phyloP scores from a whole-genome alignment of 495 filamentous ascomycete species.

The Hypoxylon crocopeplum region DNA sequence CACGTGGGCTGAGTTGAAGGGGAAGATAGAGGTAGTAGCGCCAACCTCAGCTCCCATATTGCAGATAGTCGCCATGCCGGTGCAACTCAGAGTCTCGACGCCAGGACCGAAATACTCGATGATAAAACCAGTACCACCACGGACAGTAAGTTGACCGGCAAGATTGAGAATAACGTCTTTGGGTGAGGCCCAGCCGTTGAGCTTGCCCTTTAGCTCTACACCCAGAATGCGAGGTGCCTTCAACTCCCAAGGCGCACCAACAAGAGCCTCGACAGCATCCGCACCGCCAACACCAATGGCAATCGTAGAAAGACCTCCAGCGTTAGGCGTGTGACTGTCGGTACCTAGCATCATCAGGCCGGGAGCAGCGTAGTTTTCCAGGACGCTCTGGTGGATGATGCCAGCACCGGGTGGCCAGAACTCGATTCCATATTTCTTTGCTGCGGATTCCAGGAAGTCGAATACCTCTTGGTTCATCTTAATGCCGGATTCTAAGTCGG shows the following conservation, averaged over 20 bases:
- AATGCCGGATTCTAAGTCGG: conserved; percentile 86
- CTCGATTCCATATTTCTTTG: conserved; percentile 95
- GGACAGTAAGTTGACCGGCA: conserved; percentile 88
- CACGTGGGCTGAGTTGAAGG: conserved; percentile 54
- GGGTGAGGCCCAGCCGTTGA: conserved; percentile 89
- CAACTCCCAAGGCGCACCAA: conserved; percentile 95
- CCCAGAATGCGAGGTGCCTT: conserved; percentile 92
- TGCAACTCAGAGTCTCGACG: conserved; percentile 86
- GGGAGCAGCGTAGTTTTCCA: conserved; percentile 98
- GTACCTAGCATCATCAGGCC: conserved; percentile 99
- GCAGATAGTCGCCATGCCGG: conserved; percentile 89
- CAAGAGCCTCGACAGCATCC: conserved; percentile 95
- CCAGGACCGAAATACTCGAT: conserved; percentile 92
- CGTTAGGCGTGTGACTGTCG: conserved; percentile 97
- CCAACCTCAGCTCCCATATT: conserved; percentile 94
- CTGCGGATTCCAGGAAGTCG: conserved; percentile 93
- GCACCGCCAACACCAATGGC: conserved; percentile 98
- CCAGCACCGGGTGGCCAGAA: conserved; percentile 99
- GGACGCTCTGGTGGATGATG: conserved; percentile 97
- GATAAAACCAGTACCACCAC: conserved; percentile 92
- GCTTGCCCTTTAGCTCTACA: conserved; percentile 81
- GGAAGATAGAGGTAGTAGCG: conserved; percentile 94
- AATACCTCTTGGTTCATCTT: conserved; percentile 95
- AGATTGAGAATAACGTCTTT: conserved; percentile 95
- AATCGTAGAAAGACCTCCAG: conserved; percentile 88